Evolutionary conservation across 2,329 filamentous ascomycete species (phyloP).

Genomic region (Cercospora zeae-maydis): DNA sequence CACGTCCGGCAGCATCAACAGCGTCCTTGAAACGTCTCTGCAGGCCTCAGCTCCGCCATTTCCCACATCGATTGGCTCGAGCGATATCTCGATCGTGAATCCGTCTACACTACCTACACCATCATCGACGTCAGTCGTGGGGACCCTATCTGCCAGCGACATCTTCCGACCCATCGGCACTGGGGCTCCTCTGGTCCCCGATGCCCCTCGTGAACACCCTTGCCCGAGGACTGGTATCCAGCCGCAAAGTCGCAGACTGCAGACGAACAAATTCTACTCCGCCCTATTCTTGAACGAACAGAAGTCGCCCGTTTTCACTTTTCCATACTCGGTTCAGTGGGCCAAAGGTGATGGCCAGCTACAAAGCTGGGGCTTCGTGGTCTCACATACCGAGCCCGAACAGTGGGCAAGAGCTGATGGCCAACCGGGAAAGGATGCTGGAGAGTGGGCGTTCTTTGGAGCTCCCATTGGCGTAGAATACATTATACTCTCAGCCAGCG

Average conservation of each 20-base stretch:
- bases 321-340: slow-evolving; percentile 54
- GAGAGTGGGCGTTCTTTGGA: slow-evolving; percentile 64
- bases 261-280: slow-evolving; percentile 68
- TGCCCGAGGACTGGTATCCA: slow-evolving; percentile 41
- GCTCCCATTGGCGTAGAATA: slow-evolving; percentile 81
- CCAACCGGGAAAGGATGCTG: slow-evolving; percentile 35
- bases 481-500: slow-evolving; percentile 71
- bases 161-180: slow-evolving; percentile 43
- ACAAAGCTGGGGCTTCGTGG: slow-evolving; percentile 71
- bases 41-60: slow-evolving; percentile 32
- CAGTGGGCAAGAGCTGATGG: slow-evolving; percentile 52
- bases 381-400: slow-evolving; percentile 67
- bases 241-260: slow-evolving; percentile 47
- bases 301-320: slow-evolving; percentile 65
- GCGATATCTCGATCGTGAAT: slow-evolving; percentile 33
- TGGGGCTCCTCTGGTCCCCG: slow-evolving; percentile 41
- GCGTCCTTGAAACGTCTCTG: slow-evolving; percentile 29
- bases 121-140: slow-evolving; percentile 27
- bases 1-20: slow-evolving; percentile 22
- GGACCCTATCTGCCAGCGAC: slow-evolving; percentile 28
- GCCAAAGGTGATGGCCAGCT: slow-evolving; percentile 35
- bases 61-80: slow-evolving; percentile 28
- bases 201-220: slow-evolving; percentile 43
- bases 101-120: slow-evolving; percentile 28
- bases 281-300: slow-evolving; percentile 78